These are phyloP conservation scores for Aspergillus olivimuriae DNA, from an alignment of 495 filamentous ascomycete species.

Conservation along the genomic window DNA sequence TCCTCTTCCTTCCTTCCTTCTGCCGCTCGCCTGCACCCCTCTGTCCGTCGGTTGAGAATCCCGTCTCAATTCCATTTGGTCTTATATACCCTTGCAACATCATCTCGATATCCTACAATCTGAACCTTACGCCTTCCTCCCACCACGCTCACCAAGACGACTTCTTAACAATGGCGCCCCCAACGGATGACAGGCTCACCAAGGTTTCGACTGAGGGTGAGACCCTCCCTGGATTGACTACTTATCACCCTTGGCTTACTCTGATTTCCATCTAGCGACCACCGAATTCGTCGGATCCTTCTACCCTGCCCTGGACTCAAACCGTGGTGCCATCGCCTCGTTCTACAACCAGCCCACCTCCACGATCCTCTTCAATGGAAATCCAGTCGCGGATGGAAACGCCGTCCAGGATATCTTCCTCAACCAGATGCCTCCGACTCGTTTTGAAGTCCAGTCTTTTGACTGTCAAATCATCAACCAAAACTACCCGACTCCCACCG, in stretches of 20 bases:
- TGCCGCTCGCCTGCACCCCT: not conserved
- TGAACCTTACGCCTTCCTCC: not conserved
- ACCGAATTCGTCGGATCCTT: slow-evolving; percentile 47
- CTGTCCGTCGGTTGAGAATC: not conserved
- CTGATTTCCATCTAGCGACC: slow-evolving; percentile 28
- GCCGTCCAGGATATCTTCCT: slow-evolving; percentile 55
- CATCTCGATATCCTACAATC: not conserved
- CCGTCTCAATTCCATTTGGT: not conserved
- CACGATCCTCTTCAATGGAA: slow-evolving; percentile 62
- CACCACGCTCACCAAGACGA: not conserved
- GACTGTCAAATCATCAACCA: slow-evolving; percentile 72
- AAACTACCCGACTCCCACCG: slow-evolving; percentile 43
- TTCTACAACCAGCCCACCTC: slow-evolving; percentile 52
- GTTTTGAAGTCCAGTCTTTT: slow-evolving; percentile 60
- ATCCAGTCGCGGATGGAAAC: slow-evolving; percentile 46
- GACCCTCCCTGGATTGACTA: not conserved
- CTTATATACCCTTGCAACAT: too few species aligned
- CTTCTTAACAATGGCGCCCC: slow-evolving; percentile 23
- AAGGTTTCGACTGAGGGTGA: slow-evolving; percentile 48
- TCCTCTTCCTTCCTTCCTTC: slow-evolving; percentile 2
- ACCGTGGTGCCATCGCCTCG: slow-evolving; percentile 44
- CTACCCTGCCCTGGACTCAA: slow-evolving; percentile 48
- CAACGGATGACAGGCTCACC: slow-evolving; percentile 35
- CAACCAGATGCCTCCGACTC: slow-evolving; percentile 52
- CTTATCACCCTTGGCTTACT: not conserved